phyloP scores from a whole-genome alignment of 176 grass and related monocot genomes.

The Carex scoparia region DNA sequence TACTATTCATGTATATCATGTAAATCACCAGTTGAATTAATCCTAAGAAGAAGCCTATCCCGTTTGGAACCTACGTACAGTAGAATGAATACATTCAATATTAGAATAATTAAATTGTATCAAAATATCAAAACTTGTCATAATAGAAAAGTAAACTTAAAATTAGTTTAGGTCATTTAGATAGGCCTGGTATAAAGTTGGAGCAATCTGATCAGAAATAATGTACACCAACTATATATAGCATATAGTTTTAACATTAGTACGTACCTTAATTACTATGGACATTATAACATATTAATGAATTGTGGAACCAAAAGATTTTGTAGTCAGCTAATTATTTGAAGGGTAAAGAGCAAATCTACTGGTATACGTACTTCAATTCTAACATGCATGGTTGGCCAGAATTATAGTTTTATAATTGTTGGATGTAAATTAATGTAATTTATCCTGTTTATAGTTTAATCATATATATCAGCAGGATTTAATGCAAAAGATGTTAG shows the following conservation, averaged over 20 bases:
- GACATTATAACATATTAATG: no score
- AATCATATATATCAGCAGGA: not conserved
- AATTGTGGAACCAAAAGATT: not conserved
- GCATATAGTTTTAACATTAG: no score
- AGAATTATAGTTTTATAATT: not conserved
- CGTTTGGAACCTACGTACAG: constrained; percentile 50
- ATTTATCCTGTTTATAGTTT: not conserved
- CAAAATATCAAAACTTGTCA: no score
- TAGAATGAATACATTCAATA: not conserved
- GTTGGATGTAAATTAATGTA: no score
- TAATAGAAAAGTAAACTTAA: no score
- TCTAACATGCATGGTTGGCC: not conserved
- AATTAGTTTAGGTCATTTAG: no score
- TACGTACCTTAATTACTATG: no score
- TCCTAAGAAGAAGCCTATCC: constrained; percentile 57
- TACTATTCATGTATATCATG: constrained; percentile 40
- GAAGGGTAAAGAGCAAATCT: not conserved
- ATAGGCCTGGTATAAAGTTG: no score
- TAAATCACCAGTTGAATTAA: constrained; percentile 55
- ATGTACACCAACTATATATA: no score
- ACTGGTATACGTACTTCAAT: not conserved
- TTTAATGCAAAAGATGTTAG: not conserved
- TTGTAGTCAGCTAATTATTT: not conserved
- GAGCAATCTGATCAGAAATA: no score
- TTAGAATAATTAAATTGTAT: no score